A percentile compares a stretch with the other conserved stretches of the same genome.
Evolutionary conservation across 768 basidiomycete genomes (phyloP).

Genomic region (Arthromyces matolae): DNA sequence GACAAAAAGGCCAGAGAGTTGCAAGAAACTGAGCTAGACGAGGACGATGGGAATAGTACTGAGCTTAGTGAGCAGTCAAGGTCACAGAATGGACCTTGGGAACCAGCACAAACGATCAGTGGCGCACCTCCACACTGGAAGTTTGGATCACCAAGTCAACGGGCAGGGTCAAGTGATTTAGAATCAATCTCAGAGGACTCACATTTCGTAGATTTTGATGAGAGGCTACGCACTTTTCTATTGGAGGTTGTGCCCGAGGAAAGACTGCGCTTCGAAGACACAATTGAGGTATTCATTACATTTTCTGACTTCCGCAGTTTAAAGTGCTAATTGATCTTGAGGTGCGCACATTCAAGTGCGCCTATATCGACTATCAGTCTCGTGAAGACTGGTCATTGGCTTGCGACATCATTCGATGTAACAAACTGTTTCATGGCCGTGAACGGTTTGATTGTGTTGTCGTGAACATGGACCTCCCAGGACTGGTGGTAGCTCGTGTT

Average conservation of each 20-base stretch:
- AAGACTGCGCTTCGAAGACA: conserved; percentile 11
- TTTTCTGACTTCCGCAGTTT: no score
- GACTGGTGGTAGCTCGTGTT: neutral
- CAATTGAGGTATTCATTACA: conserved; percentile 13
- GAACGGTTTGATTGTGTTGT: neutral
- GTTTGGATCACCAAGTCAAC: conserved; percentile 6
- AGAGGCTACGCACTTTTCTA: neutral
- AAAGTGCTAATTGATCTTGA: conserved; percentile 7
- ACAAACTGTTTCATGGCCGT: conserved; percentile 19
- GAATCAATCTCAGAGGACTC: conserved; percentile 6
- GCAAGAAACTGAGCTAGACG: neutral
- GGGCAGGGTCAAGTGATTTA: conserved; percentile 10
- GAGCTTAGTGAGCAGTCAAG: neutral
- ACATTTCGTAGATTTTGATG: neutral
- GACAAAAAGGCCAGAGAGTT: conserved; percentile 14
- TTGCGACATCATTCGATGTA: conserved; percentile 24
- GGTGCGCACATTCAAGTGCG: conserved; percentile 21
- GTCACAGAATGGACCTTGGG: neutral
- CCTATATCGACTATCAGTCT: conserved; percentile 22
- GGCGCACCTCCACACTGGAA: neutral
- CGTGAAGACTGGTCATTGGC: conserved; percentile 23
- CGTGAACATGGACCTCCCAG: neutral
- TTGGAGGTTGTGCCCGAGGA: conserved; percentile 15
- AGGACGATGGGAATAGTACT: neutral
- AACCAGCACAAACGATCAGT: neutral